Evolutionary conservation across 768 basidiomycete species (phyloP).

Genomic region (Podaxis sp.): DNA sequence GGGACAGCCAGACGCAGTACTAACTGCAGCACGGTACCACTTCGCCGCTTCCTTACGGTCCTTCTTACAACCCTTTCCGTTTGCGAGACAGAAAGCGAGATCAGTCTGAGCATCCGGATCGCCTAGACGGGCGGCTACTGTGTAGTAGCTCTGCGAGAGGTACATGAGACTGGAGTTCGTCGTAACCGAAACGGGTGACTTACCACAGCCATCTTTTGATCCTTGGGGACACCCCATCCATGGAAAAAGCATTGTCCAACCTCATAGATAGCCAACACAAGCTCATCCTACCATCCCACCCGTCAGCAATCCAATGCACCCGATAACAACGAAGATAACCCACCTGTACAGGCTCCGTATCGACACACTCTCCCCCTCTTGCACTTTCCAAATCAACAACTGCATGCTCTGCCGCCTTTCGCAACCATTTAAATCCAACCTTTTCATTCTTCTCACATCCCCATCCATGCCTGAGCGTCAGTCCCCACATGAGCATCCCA

Average conservation of each 20-base stretch:
- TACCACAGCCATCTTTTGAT: constrained; percentile 87
- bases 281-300: constrained; percentile 50
- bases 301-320: neutral
- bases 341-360: constrained; percentile 53
- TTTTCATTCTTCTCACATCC: constrained; percentile 78
- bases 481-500: constrained; percentile 92
- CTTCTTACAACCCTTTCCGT: constrained; percentile 88
- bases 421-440: constrained; percentile 77
- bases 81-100: constrained; percentile 79
- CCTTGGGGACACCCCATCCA: constrained; percentile 85
- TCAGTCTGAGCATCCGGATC: constrained; percentile 87
- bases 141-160: constrained; percentile 66
- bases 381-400: constrained; percentile 71
- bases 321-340: constrained; percentile 1
- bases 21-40: constrained; percentile 82
- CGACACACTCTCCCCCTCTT: constrained; percentile 41
- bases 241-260: constrained; percentile 92
- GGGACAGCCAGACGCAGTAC: constrained; percentile 30
- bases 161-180: neutral
- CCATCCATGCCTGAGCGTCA: constrained; percentile 85
- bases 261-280: constrained; percentile 87
- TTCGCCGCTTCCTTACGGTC: constrained; percentile 81
- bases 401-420: constrained; percentile 76
- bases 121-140: constrained; percentile 77
- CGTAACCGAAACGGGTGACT: constrained; percentile 22